Evolutionary conservation across 1,284 basidiomycete species (phyloP).

Genomic region (Ganoderma sp.): DNA sequence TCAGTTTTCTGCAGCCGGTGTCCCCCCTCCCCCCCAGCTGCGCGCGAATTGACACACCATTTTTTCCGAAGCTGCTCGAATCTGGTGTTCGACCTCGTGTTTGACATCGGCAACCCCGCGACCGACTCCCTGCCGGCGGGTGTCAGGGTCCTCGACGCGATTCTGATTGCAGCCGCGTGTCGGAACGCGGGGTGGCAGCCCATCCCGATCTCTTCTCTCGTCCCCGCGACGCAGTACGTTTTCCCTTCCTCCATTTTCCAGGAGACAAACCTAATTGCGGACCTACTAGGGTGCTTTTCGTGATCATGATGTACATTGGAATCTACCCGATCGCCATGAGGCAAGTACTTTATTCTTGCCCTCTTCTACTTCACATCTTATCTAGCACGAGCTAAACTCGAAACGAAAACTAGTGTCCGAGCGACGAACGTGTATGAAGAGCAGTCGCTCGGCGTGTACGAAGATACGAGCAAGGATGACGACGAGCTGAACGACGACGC

Average conservation of each 20-base stretch:
- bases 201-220: conserved; percentile 72
- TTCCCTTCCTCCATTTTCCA: not conserved
- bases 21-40: not conserved
- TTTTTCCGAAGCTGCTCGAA: conserved; percentile 65
- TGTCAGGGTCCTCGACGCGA: conserved; percentile 65
- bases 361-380: not conserved
- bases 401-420: conserved; percentile 65
- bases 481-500: conserved; percentile 52
- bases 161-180: conserved; percentile 81
- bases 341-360: conserved; percentile 41
- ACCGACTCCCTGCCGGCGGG: conserved; percentile 77
- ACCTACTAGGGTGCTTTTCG: conserved; percentile 72
- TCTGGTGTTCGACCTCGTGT: conserved; percentile 87
- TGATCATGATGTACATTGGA: conserved; percentile 88
- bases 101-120: conserved; percentile 83
- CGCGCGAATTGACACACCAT: conserved; percentile 1
- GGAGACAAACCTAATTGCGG: conserved; percentile 28
- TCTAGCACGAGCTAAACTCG: not conserved
- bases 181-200: conserved; percentile 89
- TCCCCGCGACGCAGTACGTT: conserved; percentile 70
- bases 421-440: conserved; percentile 99
- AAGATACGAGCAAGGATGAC: conserved; percentile 49
- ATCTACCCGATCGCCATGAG: conserved; percentile 80
- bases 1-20: conserved; percentile 42
- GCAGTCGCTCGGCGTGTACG: conserved; percentile 79